Evolutionary conservation across 192 early-diverging fungal species (phyloP).

Genomic region (Phycomyces nitens): DNA sequence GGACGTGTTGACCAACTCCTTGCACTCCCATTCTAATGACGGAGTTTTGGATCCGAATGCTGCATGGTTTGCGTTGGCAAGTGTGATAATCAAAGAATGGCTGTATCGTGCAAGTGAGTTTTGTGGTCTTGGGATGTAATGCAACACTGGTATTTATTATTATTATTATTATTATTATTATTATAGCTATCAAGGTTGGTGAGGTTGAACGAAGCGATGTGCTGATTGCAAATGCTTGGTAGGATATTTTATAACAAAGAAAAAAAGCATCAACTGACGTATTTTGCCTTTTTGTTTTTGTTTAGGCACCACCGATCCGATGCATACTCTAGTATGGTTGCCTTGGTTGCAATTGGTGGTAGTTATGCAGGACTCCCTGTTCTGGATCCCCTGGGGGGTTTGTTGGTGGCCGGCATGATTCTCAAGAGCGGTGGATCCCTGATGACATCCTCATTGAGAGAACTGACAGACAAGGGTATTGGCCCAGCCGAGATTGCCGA

Average conservation of each 20-base stretch:
- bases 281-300: not conserved
- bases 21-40: constrained; percentile 27
- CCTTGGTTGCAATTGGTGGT: constrained; percentile 70
- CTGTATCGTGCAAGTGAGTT: constrained; percentile 62
- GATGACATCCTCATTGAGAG: constrained; percentile 35
- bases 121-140: not conserved
- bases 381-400: constrained; percentile 73
- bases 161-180: too few relatives aligned
- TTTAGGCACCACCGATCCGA: constrained; percentile 77
- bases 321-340: constrained; percentile 67
- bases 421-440: constrained; percentile 58
- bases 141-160: not conserved
- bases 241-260: too few relatives aligned
- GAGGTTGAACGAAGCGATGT: constrained; percentile 61
- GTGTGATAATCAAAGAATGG: constrained; percentile 73
- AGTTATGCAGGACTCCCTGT: constrained; percentile 65
- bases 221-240: constrained; percentile 79
- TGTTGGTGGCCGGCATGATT: constrained; percentile 71
- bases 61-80: constrained; percentile 64
- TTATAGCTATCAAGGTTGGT: constrained; percentile 57
- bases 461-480: constrained; percentile 36
- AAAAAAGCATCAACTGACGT: not conserved
- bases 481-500: constrained; percentile 23
- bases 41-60: constrained; percentile 57
- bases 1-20: not conserved